These are phyloP conservation scores for Phytophthora cactorum DNA, from an alignment of 352 stramenopile species.

Conservation along the genomic window DNA sequence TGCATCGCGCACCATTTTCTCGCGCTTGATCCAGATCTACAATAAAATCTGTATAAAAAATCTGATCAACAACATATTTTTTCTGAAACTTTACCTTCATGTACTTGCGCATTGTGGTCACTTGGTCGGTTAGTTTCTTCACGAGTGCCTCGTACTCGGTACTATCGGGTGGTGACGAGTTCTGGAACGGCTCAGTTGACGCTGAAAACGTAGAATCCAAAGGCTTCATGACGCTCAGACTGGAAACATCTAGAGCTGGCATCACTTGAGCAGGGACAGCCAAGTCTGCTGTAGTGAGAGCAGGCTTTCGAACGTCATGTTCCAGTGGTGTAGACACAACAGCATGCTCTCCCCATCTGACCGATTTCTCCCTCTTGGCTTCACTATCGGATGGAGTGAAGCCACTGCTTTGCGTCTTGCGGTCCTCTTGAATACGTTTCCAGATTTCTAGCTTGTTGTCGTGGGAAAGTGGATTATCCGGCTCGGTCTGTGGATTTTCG, in stretches of 20 bases:
- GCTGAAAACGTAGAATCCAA: slow-evolving; percentile 1
- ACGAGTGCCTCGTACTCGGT: slow-evolving; percentile 17
- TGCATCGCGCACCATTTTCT: slow-evolving; percentile 60
- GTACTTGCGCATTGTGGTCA: slow-evolving; percentile 71
- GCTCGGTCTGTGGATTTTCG: neutral
- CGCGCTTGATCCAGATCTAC: slow-evolving; percentile 71
- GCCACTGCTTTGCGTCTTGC: slow-evolving; percentile 30
- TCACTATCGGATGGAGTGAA: slow-evolving; percentile 4
- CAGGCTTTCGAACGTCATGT: slow-evolving; percentile 13
- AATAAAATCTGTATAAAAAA: neutral
- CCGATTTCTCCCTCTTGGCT: slow-evolving; percentile 10
- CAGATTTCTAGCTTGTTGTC: slow-evolving; percentile 69
- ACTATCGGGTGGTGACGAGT: slow-evolving; percentile 2
- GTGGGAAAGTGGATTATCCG: slow-evolving; percentile 43
- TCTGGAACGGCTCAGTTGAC: slow-evolving; percentile 4
- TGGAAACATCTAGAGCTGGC: slow-evolving; percentile 14
- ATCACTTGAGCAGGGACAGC: slow-evolving; percentile 5
- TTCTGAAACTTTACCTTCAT: slow-evolving; percentile 50
- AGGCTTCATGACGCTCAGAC: slow-evolving; percentile 15
- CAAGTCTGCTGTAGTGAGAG: slow-evolving; percentile 27
- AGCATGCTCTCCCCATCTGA: slow-evolving; percentile 21
- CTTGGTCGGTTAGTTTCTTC: slow-evolving; percentile 53
- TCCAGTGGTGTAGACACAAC: neutral
- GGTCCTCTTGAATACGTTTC: slow-evolving; percentile 65
- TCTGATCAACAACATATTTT: neutral